Base-by-base conservation (phyloP, 1,139 yeast genomes). In the Magnusiomyces paraingens region DNA sequence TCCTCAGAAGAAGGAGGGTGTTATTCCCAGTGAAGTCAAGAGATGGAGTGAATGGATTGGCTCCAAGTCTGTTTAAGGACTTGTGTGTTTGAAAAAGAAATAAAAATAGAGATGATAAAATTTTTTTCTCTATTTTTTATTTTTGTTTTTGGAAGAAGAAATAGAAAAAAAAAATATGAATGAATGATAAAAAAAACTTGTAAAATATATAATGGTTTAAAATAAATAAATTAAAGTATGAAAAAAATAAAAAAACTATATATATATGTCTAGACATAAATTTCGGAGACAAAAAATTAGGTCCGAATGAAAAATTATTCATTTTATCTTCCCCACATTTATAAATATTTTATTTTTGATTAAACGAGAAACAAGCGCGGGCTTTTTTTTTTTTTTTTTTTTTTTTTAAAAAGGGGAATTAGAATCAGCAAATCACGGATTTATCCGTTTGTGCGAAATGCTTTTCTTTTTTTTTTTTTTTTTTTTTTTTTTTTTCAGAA, bases 41-140 rank as follows among this genome's bases (percentile, higher is more conserved):
- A 83, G 97, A 74, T 93, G 99, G 99, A 87, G 95, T 73, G 97
- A 93, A 69, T 93, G 86, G 68, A 82, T 93, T 66, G 96, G 95
- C 56, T 95, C 94, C 56, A 89, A 87, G 75, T 90, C 94, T 54
- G 91, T 88, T 44, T 86, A 75, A 59, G 48, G 38, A 22, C 12
- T 17, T 18, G 3, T 2, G n/a, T n/a, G n/a, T n/a, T 36, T 12
- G 40, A 36, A 36, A 14, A 40, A 11, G 15, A 12, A 26, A 35
- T 22, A 41, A 15, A 47, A 51, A 14, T 17, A 46, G 22, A 26
- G 45, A 20, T 21, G 44, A 39, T 29, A 17, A 11, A 39, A 22
- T 15, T 40, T 32, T 20, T 5, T 39, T 22, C n/a, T n/a, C n/a
- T n/a, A n/a, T n/a, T n/a, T n/a, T n/a, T n/a, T n/a, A 22, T 11